These are phyloP conservation scores for Orychophragmus violaceus DNA, from an alignment of 345 rosid species.

Conservation along the genomic window DNA sequence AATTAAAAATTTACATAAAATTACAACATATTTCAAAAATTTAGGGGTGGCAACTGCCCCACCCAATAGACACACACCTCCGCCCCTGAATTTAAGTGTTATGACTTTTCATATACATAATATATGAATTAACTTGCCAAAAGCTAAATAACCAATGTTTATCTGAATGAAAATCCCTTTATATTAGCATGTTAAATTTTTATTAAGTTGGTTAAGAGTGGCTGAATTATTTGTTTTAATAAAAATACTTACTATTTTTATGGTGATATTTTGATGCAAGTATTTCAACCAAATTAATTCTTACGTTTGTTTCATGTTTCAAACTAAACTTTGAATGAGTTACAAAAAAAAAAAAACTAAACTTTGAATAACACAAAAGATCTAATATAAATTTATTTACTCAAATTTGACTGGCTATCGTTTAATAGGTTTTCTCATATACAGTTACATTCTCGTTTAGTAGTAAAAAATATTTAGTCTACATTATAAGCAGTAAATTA, in stretches of 20 bases:
- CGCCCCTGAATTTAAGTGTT: too few relatives aligned
- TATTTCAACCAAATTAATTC: background rate
- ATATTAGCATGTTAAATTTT: background rate
- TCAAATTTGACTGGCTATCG: background rate
- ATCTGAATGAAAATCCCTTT: background rate
- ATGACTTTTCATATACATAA: background rate
- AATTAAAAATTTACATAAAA: too few relatives aligned
- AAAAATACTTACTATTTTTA: background rate
- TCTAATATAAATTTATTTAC: background rate
- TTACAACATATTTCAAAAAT: too few relatives aligned
- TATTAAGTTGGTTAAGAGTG: background rate
- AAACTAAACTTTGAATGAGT: background rate
- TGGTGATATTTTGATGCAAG: background rate
- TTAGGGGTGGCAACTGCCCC: too few relatives aligned
- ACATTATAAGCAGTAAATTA: background rate
- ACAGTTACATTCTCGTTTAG: background rate
- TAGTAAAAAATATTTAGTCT: background rate
- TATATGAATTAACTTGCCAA: background rate
- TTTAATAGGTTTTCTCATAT: background rate
- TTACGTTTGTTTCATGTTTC: background rate
- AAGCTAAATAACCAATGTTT: background rate
- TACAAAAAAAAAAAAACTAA: background rate
- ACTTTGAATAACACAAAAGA: background rate
- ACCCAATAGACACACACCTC: too few relatives aligned
- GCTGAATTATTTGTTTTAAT: background rate